phyloP scores from a whole-genome alignment of 352 stramenopile species.

The Sclerospora graminicola region DNA sequence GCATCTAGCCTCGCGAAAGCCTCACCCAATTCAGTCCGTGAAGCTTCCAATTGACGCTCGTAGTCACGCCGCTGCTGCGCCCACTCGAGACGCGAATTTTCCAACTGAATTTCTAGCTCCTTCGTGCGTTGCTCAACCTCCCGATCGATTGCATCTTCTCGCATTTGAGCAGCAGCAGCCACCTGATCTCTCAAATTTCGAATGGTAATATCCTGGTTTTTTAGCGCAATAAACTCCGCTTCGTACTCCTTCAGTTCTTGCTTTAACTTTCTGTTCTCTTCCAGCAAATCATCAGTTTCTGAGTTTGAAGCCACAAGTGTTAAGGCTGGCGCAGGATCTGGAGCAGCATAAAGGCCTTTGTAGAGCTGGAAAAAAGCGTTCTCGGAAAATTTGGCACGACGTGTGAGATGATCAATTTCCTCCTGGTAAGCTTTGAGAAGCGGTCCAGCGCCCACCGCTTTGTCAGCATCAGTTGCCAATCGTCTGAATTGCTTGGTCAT shows the following conservation, averaged over 20 bases:
- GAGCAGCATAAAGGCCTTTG: slow-evolving; percentile 76
- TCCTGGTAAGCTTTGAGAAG: slow-evolving; percentile 88
- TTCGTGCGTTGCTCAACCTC: slow-evolving; percentile 50
- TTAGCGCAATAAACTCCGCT: slow-evolving; percentile 89
- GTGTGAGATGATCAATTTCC: slow-evolving; percentile 88
- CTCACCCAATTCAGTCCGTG: slow-evolving; percentile 47
- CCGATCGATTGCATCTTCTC: slow-evolving; percentile 50
- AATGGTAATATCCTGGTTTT: slow-evolving; percentile 97
- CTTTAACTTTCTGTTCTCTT: slow-evolving; percentile 87
- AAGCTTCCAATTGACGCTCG: slow-evolving; percentile 52
- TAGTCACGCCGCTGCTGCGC: slow-evolving; percentile 74
- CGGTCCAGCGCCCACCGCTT: slow-evolving; percentile 36
- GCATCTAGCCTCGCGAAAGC: slow-evolving; percentile 73
- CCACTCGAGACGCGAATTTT: slow-evolving; percentile 64
- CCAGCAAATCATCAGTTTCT: slow-evolving; percentile 50
- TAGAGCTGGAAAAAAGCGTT: slow-evolving; percentile 84
- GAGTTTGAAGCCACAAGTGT: slow-evolving; percentile 35
- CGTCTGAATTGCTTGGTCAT: slow-evolving; percentile 77
- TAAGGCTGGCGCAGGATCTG: slow-evolving; percentile 73
- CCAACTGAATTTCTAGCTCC: slow-evolving; percentile 51
- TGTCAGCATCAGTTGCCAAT: slow-evolving; percentile 52
- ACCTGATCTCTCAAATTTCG: slow-evolving; percentile 90
- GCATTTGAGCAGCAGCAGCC: slow-evolving; percentile 57
- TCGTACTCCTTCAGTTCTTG: slow-evolving; percentile 89
- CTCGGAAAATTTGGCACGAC: slow-evolving; percentile 87